Evolutionary conservation across 2,329 filamentous ascomycete species (phyloP).

Genomic region (Colletotrichum chlorophyti): DNA sequence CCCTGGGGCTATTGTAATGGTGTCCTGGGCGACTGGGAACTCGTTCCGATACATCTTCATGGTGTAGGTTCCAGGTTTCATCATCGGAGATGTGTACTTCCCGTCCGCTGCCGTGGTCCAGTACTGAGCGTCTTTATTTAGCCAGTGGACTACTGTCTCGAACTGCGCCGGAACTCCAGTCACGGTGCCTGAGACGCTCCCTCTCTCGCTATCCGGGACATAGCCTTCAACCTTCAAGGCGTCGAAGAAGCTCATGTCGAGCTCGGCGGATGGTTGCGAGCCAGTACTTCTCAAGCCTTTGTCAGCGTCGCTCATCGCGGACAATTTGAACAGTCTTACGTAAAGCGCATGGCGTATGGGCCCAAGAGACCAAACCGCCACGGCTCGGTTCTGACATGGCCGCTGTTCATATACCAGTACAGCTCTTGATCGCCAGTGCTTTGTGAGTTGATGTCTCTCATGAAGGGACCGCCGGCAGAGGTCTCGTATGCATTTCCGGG

Average conservation of each 20-base stretch:
- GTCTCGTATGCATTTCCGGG: conserved; percentile 56
- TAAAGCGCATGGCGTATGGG: conserved; percentile 64
- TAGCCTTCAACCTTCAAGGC: conserved; percentile 60
- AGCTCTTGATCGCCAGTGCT: conserved; percentile 58
- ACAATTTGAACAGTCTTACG: conserved; percentile 31
- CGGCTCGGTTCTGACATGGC: conserved; percentile 61
- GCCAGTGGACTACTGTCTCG: conserved; percentile 64
- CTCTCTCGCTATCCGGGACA: conserved; percentile 54
- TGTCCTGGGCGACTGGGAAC: conserved; percentile 54
- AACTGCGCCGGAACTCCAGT: conserved; percentile 55
- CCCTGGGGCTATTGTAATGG: conserved; percentile 54
- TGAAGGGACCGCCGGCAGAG: conserved; percentile 65
- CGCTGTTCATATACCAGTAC: conserved; percentile 68
- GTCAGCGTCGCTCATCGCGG: background rate
- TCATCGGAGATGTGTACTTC: conserved; percentile 60
- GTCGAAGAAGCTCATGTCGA: conserved; percentile 63
- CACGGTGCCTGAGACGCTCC: conserved; percentile 60
- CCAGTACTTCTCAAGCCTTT: conserved; percentile 44
- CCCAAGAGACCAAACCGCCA: conserved; percentile 65
- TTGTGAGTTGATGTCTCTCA: conserved; percentile 62
- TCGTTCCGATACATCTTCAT: conserved; percentile 66
- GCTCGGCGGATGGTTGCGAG: conserved; percentile 47
- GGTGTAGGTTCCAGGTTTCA: conserved; percentile 67
- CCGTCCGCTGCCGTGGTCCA: conserved; percentile 59
- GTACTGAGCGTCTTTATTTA: conserved; percentile 62